These are phyloP conservation scores for Penicillium bovifimosum DNA, from an alignment of 495 filamentous ascomycete species.

Conservation along the genomic window DNA sequence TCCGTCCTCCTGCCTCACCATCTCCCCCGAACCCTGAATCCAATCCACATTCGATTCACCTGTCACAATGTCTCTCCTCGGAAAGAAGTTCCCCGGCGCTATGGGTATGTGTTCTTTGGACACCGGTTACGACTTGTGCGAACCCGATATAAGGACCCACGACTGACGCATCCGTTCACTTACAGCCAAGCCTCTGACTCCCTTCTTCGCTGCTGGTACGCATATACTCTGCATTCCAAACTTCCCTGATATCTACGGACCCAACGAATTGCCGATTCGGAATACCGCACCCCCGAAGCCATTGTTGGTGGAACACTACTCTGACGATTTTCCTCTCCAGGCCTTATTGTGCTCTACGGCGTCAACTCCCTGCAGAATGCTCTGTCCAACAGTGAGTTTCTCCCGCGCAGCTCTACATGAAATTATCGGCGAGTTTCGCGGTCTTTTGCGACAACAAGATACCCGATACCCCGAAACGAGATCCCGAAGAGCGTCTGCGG, in stretches of 20 bases:
- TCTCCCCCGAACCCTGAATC: conserved; percentile 29
- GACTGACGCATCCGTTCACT: conserved; percentile 29
- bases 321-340: conserved; percentile 46
- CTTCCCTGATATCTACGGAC: not conserved
- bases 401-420: not conserved
- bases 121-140: not conserved
- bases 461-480: not conserved
- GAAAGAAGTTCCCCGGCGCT: conserved; percentile 88
- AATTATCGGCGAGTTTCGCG: not conserved
- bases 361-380: conserved; percentile 69
- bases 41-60: conserved; percentile 28
- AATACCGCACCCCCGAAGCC: not conserved
- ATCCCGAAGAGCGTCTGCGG: conserved; percentile 3
- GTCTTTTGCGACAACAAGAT: not conserved
- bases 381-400: conserved; percentile 65
- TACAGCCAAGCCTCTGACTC: conserved; percentile 79
- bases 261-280: not conserved
- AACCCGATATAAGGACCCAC: not conserved
- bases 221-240: conserved; percentile 2
- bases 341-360: conserved; percentile 78
- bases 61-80: conserved; percentile 70
- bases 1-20: conserved; percentile 24
- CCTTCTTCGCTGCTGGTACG: conserved; percentile 94
- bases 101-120: conserved; percentile 61
- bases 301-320: conserved; percentile 12